A percentile compares a stretch with the other conserved stretches of the same genome.
phyloP scores from a whole-genome alignment of 75 land plant species.

The Picea glauca region DNA sequence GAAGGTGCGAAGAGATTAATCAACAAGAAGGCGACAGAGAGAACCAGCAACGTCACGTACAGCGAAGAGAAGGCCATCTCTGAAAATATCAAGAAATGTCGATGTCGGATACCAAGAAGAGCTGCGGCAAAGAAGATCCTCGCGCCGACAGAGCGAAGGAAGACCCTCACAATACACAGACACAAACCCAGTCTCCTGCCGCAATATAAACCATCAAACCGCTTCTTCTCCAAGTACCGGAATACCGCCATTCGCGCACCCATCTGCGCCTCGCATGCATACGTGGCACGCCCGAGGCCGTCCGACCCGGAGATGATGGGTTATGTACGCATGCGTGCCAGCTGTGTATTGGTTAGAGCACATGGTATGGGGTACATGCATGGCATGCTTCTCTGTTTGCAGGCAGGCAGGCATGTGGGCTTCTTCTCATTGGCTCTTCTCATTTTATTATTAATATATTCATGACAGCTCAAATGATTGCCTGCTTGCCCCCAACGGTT shows the following conservation, averaged over 20 bases:
- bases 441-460: neutral
- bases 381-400: neutral
- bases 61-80: constrained; percentile 14
- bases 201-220: constrained; percentile 1
- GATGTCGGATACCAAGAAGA: neutral
- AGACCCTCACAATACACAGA: neutral
- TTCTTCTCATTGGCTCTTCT: neutral
- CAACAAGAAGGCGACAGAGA: constrained; percentile 2
- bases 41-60: neutral
- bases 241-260: neutral
- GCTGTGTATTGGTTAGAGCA: neutral
- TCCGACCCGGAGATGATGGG: neutral
- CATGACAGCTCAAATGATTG: neutral
- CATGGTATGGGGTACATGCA: neutral
- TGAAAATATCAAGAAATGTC: constrained; percentile 16
- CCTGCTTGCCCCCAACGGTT: neutral
- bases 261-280: neutral
- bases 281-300: neutral
- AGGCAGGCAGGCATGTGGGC: neutral
- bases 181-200: neutral
- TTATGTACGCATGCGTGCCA: neutral
- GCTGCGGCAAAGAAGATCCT: neutral
- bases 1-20: neutral
- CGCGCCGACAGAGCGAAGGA: neutral
- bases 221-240: neutral